phyloP scores from a whole-genome alignment of 345 rosid species.

The Orychophragmus violaceus region DNA sequence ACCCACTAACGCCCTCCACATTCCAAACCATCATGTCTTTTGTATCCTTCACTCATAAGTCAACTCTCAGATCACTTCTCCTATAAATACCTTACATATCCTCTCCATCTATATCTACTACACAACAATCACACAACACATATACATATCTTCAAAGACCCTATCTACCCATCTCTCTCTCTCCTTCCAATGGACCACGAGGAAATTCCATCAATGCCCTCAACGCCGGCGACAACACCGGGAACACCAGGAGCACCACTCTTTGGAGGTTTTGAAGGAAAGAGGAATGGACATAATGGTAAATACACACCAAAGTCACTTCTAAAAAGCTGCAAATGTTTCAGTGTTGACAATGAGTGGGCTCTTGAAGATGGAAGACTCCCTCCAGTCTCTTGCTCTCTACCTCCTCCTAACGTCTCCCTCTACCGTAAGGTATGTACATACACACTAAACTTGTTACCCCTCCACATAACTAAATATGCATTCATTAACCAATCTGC shows the following conservation, averaged over 20 bases:
- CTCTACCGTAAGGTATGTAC: conserved; percentile 61
- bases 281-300: conserved; percentile 27
- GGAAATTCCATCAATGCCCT: conserved; percentile 61
- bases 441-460: neutral
- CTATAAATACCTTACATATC: conserved; percentile 38
- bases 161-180: neutral
- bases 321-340: conserved; percentile 55
- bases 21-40: conserved; percentile 5
- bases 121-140: conserved; percentile 7
- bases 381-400: conserved; percentile 61
- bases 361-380: conserved; percentile 62
- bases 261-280: conserved; percentile 37
- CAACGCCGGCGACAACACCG: conserved; percentile 70
- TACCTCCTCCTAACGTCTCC: conserved; percentile 59
- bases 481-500: neutral
- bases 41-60: conserved; percentile 24
- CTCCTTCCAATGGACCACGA: conserved; percentile 37
- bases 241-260: conserved; percentile 61
- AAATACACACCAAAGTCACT: conserved; percentile 47
- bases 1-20: conserved; percentile 18
- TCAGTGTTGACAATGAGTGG: conserved; percentile 61
- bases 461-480: neutral
- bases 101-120: neutral
- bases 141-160: neutral
- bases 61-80: conserved; percentile 21